Conservation (phyloP, 1,139 yeast species). For the Lizanozyma gosingica region DNA sequence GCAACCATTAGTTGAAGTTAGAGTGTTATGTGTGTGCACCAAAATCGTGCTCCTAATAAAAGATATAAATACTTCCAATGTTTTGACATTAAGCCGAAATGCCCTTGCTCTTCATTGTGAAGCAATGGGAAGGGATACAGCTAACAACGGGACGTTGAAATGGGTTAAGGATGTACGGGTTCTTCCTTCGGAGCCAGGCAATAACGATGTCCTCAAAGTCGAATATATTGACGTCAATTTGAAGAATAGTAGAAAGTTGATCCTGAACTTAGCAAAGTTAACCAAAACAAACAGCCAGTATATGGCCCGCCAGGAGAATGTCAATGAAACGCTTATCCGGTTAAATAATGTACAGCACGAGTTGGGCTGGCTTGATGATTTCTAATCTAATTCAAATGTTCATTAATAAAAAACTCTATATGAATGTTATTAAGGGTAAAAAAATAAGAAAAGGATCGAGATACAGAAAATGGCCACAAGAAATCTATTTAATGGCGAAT, state of each 20-base stretch:
- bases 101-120: no score
- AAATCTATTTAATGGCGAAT: no score
- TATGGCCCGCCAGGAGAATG: slow-evolving; percentile 7
- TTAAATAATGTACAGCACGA: slow-evolving; percentile 19
- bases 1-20: no score
- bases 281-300: slow-evolving; percentile 10
- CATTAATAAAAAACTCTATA: no score
- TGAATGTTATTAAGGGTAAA: no score
- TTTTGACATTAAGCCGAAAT: no score
- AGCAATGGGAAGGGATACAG: not conserved
- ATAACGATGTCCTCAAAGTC: slow-evolving; percentile 30
- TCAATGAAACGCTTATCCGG: slow-evolving; percentile 20
- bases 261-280: slow-evolving; percentile 21
- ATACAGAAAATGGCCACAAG: no score
- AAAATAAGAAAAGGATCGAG: no score
- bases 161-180: slow-evolving; percentile 30
- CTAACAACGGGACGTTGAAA: slow-evolving; percentile 11
- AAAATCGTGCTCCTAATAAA: no score
- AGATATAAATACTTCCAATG: no score
- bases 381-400: no score
- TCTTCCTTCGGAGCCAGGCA: slow-evolving; percentile 29
- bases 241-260: slow-evolving; percentile 34
- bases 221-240: slow-evolving; percentile 39
- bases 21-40: no score
- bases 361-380: slow-evolving; percentile 20